Base-by-base conservation (phyloP, 2,329 filamentous ascomycete genomes). In the Beauveria varroae region DNA sequence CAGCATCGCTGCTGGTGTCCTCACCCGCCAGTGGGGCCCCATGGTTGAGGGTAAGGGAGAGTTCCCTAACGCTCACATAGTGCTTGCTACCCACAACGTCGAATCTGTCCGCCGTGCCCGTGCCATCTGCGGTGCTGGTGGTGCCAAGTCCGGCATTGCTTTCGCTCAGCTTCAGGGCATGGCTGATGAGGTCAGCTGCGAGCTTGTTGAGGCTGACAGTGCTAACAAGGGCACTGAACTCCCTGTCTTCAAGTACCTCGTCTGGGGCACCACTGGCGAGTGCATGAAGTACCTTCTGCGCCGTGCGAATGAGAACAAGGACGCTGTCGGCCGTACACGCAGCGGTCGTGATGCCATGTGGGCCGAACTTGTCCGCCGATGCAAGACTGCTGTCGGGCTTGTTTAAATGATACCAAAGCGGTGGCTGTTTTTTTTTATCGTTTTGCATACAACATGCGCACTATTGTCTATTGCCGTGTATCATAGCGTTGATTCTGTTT, bases 171-270 rank as follows among this genome's bases (percentile, higher is more conserved):
- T 97, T 1, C 89, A 93, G 77, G 93, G 93, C 46, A 98, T 98
- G 93, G 93, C 93, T 1, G 93, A 98, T 67, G 93, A 97, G 71
- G 86, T 98, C 57, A 91, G 88, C 71, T 87, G 84, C 70, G 83
- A 86, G 70, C 74, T 87, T 16, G 73, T 76, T 37, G 72, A 76
- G 64, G 73, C 74, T 10, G 69, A 70, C 58, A 69, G 70, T 57
- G 66, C 64, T 20, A 59, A 63, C 57, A 66, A 66, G 60, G 63
- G 66, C 10, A 59, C 67, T 16, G 63, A 66, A 8, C 77, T 89
- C 46, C 80, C 88, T 20, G 87, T 87, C 24, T 88, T 85, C 75
- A 89, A 89, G 75, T 89, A 89, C 68, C 75, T 88, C 16, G 85
- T 87, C 30, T 89, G 86, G 86, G 86, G 86, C 9, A 83, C 84